Percentiles rank a stretch among this genome's conserved stretches.
phyloP scores from a whole-genome alignment of 352 stramenopile genomes.

The Peronospora destructor region DNA sequence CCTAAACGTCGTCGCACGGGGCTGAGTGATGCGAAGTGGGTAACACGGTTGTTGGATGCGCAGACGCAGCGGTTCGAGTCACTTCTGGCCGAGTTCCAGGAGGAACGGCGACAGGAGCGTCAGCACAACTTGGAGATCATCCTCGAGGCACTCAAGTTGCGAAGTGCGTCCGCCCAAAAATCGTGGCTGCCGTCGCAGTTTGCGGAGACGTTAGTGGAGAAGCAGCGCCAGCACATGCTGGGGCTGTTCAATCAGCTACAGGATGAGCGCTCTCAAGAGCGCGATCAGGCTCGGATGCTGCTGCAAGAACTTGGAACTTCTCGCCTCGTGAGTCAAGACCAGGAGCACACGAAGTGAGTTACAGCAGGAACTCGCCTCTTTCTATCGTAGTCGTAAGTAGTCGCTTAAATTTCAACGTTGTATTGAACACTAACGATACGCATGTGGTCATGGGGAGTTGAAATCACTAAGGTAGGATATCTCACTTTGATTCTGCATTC shows the following conservation, averaged over 20 bases:
- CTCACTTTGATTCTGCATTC: slow-evolving; percentile 1
- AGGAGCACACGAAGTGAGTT: slow-evolving; percentile 22
- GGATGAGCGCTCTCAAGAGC: slow-evolving; percentile 28
- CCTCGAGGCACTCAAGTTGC: slow-evolving; percentile 30
- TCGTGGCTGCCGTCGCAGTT: slow-evolving; percentile 22
- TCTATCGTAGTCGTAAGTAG: slow-evolving; percentile 10
- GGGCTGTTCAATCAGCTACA: slow-evolving; percentile 34
- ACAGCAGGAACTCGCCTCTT: slow-evolving; percentile 6
- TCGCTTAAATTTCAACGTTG: slow-evolving; percentile 25
- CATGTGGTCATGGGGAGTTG: neutral
- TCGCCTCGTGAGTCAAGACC: slow-evolving; percentile 14
- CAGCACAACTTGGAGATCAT: slow-evolving; percentile 39
- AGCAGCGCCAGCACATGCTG: slow-evolving; percentile 33
- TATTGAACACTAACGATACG: slow-evolving; percentile 3
- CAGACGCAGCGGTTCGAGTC: slow-evolving; percentile 34
- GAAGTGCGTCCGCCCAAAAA: slow-evolving; percentile 18
- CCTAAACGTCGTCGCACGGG: slow-evolving; percentile 20
- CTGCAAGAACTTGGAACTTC: slow-evolving; percentile 21
- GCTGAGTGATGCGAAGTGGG: slow-evolving; percentile 29
- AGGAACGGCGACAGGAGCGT: slow-evolving; percentile 34
- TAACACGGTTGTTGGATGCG: slow-evolving; percentile 28
- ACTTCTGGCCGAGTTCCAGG: slow-evolving; percentile 33
- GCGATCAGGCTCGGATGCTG: slow-evolving; percentile 27
- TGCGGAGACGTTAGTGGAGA: slow-evolving; percentile 32
- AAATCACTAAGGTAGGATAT: slow-evolving; percentile 1